phyloP scores from a whole-genome alignment of 2,329 filamentous ascomycete species.

The Aureobasidium zeae region DNA sequence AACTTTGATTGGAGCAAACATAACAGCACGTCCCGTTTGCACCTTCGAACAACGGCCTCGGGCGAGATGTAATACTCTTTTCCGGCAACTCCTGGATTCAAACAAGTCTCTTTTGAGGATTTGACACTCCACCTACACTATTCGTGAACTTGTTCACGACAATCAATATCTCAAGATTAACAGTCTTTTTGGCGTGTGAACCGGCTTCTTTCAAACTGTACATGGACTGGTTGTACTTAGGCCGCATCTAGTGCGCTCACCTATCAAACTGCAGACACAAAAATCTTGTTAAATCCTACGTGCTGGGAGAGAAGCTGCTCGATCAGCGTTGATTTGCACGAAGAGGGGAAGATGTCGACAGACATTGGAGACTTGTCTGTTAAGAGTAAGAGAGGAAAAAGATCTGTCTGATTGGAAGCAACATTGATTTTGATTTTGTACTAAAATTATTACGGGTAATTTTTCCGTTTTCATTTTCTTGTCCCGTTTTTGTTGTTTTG shows the following conservation, averaged over 20 bases:
- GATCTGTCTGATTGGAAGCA: no score
- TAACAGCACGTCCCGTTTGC: no score
- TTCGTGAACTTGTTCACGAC: neutral
- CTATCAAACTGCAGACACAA: neutral
- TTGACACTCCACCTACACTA: neutral
- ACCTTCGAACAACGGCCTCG: no score
- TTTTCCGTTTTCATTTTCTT: no score
- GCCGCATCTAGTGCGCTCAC: neutral
- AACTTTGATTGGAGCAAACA: neutral
- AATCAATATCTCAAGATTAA: conserved; percentile 8
- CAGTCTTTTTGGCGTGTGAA: conserved; percentile 16
- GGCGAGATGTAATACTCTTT: neutral
- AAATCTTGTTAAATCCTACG: conserved; percentile 19
- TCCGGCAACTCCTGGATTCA: neutral
- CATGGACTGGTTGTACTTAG: conserved; percentile 21
- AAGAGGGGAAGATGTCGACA: no score
- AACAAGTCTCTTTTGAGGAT: neutral
- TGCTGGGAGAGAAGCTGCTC: conserved; percentile 21
- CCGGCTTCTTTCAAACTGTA: conserved; percentile 20
- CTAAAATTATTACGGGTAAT: no score
- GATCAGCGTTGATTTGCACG: no score
- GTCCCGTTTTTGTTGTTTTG: no score
- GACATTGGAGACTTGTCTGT: no score
- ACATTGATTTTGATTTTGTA: no score
- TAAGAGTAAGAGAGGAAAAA: no score